phyloP scores from a whole-genome alignment of 2,329 filamentous ascomycete genomes.

The Fusarium virguliforme region DNA sequence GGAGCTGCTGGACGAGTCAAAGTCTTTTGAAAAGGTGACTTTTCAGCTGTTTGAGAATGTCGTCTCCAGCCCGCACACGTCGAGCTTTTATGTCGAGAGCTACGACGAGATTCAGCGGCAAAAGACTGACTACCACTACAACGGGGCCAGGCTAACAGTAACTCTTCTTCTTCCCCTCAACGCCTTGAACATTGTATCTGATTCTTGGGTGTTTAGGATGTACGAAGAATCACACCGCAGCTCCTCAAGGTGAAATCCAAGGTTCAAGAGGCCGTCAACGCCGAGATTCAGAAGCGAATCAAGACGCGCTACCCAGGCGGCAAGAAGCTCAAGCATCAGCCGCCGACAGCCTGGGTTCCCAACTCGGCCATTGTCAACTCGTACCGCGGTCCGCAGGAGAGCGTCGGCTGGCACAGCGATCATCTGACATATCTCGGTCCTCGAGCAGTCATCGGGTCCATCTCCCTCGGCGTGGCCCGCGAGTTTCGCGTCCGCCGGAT shows the following conservation, averaged over 20 bases:
- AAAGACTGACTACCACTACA: slow-evolving; percentile 87
- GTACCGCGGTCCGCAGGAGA: slow-evolving; percentile 86
- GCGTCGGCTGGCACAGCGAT: slow-evolving; percentile 93
- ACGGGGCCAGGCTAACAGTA: slow-evolving; percentile 80
- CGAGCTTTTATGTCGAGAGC: slow-evolving; percentile 85
- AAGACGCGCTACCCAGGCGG: slow-evolving; percentile 76
- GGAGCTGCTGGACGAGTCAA: slow-evolving; percentile 83
- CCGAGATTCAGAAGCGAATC: slow-evolving; percentile 82
- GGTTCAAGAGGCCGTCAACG: slow-evolving; percentile 84
- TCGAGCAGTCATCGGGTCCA: slow-evolving; percentile 87
- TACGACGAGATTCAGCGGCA: slow-evolving; percentile 79
- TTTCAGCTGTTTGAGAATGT: slow-evolving; percentile 93
- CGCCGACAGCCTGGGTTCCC: slow-evolving; percentile 80
- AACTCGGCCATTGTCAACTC: slow-evolving; percentile 97
- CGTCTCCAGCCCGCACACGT: slow-evolving; percentile 88
- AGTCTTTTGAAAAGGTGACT: slow-evolving; percentile 77
- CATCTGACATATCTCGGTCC: slow-evolving; percentile 95
- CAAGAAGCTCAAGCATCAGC: slow-evolving; percentile 84
- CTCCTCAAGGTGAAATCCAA: slow-evolving; percentile 78
- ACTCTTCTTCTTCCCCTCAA: slow-evolving; percentile 16
- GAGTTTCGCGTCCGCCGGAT: slow-evolving; percentile 91
- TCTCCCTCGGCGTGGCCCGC: slow-evolving; percentile 92
- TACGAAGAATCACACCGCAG: slow-evolving; percentile 82
- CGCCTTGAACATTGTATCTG: neutral
- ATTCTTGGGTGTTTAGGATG: slow-evolving; percentile 67